phyloP scores from a whole-genome alignment of 2,329 filamentous ascomycete species.

The Phaeosphaeriaceae sp. region DNA sequence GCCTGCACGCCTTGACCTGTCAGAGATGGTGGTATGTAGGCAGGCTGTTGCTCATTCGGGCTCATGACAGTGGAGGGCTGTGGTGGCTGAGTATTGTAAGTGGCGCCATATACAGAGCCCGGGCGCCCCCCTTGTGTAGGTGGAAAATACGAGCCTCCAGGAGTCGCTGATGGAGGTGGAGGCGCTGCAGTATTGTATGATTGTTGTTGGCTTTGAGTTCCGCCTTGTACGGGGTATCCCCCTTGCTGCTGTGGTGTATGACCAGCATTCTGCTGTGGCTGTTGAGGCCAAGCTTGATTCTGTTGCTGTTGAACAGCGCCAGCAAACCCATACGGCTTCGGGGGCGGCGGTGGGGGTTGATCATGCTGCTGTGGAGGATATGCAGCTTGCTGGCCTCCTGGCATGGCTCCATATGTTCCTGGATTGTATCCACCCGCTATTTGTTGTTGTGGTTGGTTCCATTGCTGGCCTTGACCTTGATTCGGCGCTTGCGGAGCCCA shows the following conservation, averaged over 20 bases:
- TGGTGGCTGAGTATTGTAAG: slow-evolving; percentile 30
- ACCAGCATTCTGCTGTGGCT: slow-evolving; percentile 28
- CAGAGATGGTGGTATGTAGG: slow-evolving; percentile 43
- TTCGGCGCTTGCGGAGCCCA: slow-evolving; percentile 36
- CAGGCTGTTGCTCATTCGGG: slow-evolving; percentile 43
- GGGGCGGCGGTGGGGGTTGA: slow-evolving; percentile 45
- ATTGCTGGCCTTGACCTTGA: slow-evolving; percentile 30
- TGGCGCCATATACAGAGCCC: slow-evolving; percentile 38
- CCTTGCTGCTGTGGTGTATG: slow-evolving; percentile 35
- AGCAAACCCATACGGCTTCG: slow-evolving; percentile 45
- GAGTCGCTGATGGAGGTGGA: slow-evolving; percentile 38
- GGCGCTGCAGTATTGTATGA: slow-evolving; percentile 37
- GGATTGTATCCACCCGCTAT: slow-evolving; percentile 38
- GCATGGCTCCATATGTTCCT: slow-evolving; percentile 43
- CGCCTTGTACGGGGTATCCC: slow-evolving; percentile 28
- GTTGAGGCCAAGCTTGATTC: slow-evolving; percentile 23
- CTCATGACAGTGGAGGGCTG: slow-evolving; percentile 33
- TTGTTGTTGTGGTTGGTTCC: slow-evolving; percentile 34
- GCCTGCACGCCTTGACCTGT: slow-evolving; percentile 43
- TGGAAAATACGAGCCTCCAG: slow-evolving; percentile 43
- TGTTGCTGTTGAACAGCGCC: slow-evolving; percentile 32
- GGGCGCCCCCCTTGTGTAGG: slow-evolving; percentile 34
- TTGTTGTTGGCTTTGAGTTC: slow-evolving; percentile 22
- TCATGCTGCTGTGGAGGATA: slow-evolving; percentile 38
- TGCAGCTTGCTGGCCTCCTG: slow-evolving; percentile 26